Percentiles rank a stretch among this genome's conserved stretches.
Evolutionary conservation across 83 land plant species (phyloP).

Genomic region (Larix sibirica): DNA sequence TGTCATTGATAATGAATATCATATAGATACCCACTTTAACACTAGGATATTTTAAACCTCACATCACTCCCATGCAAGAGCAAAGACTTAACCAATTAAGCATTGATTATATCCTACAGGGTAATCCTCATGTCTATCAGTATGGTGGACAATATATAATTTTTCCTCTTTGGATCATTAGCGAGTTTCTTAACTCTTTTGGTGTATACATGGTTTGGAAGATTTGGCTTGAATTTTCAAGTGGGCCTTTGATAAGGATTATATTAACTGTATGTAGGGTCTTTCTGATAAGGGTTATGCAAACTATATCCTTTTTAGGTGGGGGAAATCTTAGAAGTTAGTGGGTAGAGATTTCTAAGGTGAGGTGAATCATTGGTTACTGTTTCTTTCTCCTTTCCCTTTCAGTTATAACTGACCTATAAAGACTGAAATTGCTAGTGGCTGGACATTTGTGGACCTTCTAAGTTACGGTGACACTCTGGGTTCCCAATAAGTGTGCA

Average conservation of each 20-base stretch:
- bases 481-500: no score
- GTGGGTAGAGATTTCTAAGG: not conserved
- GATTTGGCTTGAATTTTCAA: not conserved
- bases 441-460: no score
- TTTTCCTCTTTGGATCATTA: not conserved
- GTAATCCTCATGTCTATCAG: no score
- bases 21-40: no score
- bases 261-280: not conserved
- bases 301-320: not conserved
- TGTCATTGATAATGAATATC: not conserved
- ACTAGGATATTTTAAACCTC: no score
- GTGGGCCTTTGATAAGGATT: not conserved
- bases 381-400: not conserved
- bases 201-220: not conserved
- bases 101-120: no score
- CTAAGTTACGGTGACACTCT: no score
- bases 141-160: no score
- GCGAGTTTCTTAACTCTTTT: not conserved
- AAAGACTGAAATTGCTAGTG: not conserved
- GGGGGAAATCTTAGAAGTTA: not conserved
- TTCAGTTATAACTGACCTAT: not conserved
- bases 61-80: no score
- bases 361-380: not conserved
- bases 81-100: no score
- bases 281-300: no score